Base-by-base conservation (phyloP, 805 yeast species). In the Yarrowia sp. region DNA sequence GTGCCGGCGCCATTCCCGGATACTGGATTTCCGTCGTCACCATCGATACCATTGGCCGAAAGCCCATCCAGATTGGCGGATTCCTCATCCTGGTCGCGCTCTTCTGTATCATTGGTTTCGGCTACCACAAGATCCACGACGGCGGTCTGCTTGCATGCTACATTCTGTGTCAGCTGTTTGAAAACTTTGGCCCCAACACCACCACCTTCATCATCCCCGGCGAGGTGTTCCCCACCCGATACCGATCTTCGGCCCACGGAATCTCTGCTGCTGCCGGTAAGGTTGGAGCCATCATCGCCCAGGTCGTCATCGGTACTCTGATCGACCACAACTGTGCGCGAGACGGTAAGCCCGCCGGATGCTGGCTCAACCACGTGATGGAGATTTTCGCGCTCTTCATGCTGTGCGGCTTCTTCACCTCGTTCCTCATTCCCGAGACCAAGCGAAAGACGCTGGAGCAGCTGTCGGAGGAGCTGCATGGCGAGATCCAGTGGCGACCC, bases 371-470 rank as follows among this genome's bases (percentile, higher is more conserved):
- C 52, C 97, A 92, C 73, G 96, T 92, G 72, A 91, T 92, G 96
- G 92, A 92, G 82, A 91, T 92, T 77, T 92, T 90, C 78, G 97
- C 97, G n/a, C 82, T 92, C 67, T 92, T 92, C 85, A 92, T 92
- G 97, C 83, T 92, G 79, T 72, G 87, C 60, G 97, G 97, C 82
- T 73, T 86, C 73, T 79, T 83, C 74, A 78, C 86, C 49, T 79
- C 95, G 10, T 76, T 89, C 66, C 83, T 90, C 74, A 80, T 91
- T 72, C 97, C 97, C 74, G 97, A 92, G 83, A 91, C 97, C 70
- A 90, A 89, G 86, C 87, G 97, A 84, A 87, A 86, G 86, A 90
- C 97, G 53, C 85, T 92, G 74, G 97, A 92, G 83, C 88, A 91
- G 78, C 84, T 92, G 70, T 79, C 87, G 72, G 97, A 90, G 80